Base-by-base conservation (phyloP, 2,329 filamentous ascomycete species). In the Scedosporium boydii region DNA sequence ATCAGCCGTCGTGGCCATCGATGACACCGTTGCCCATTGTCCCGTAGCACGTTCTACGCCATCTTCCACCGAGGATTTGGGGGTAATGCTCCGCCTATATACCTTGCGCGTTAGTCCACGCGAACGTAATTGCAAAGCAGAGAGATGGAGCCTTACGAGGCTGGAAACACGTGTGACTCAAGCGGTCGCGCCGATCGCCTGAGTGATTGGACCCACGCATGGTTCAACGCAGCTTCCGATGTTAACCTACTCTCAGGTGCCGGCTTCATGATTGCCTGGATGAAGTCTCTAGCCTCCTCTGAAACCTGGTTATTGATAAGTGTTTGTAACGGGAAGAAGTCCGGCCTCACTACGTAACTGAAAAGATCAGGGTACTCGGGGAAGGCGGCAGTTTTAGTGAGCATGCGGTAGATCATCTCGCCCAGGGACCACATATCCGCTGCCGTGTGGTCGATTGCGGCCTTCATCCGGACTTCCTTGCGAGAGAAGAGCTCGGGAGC, bases 381-480 rank as follows among this genome's bases (percentile, higher is more conserved):
- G 51, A 55, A 55, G 12, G 21, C 51, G 12, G 51, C 16, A 16
- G 55, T 48, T 42, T 63, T 63, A 1, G 62, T 65, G n/a, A 66
- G 38, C 12, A 64, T 58, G 21, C 53, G 63, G 42, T 64, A 66
- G 10, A 65, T 41, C 42, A 66, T 67, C n/a, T 63, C 64, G 3
- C 68, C 67, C 42, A 69, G 44, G 9, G 65, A 65, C 68, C 68
- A 69, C 57, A 69, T 66, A 44, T 69, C 68, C 4, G 64, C 65
- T 2, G 63, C 63, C 10, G 46, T 59, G n/a, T 65, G 57, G n/a
- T 66, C 55, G 1, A 59, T 59, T 4, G 41, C 18, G 2, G 38
- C 7, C 4, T 42, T 5, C 7, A 16, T 55, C 2, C 51, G 12
- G 21, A 12, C 12, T 14, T 60, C 51, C 27, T 58, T 38, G 2